phyloP scores from a whole-genome alignment of 371 early-diverging fungal genomes.

The Umbelopsis sp. region DNA sequence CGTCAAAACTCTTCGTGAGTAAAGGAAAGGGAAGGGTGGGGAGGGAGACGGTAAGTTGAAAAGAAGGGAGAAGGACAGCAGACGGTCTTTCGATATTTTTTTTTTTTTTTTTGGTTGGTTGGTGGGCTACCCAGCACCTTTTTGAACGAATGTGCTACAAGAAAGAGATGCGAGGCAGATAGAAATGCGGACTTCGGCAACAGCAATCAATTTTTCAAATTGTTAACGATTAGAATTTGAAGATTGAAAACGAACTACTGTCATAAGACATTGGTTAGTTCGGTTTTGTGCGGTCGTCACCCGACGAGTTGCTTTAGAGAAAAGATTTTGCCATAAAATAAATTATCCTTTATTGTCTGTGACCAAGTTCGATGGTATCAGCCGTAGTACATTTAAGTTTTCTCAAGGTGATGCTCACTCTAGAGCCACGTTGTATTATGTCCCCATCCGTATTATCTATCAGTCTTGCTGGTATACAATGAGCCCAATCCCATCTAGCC shows the following conservation, averaged over 20 bases:
- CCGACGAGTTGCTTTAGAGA: not conserved
- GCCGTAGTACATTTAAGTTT: conserved; percentile 24
- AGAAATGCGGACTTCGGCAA: not conserved
- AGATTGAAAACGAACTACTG: not conserved
- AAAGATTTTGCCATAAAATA: not conserved
- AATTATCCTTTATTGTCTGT: not conserved
- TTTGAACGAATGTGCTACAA: conserved; percentile 10
- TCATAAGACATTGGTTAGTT: conserved; percentile 9
- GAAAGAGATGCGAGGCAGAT: not conserved
- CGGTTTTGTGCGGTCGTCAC: conserved; percentile 1
- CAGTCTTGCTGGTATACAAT: conserved; percentile 39
- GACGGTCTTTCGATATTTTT: conserved; percentile 12
- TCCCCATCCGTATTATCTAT: conserved; percentile 34
- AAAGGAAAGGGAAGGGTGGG: conserved; percentile 19
- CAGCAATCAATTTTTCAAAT: not conserved
- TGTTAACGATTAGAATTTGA: not conserved
- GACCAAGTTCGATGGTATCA: not conserved
- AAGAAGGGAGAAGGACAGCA: conserved; percentile 17
- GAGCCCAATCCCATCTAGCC: conserved; percentile 49
- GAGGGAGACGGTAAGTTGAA: conserved; percentile 1
- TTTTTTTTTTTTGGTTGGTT: conserved; percentile 9
- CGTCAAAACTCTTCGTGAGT: not conserved
- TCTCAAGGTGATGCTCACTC: conserved; percentile 49
- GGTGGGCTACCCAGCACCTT: not conserved
- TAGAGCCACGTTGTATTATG: conserved; percentile 35